phyloP scores from a whole-genome alignment of 2,329 filamentous ascomycete species.

The Aspergillus transmontanensis region DNA sequence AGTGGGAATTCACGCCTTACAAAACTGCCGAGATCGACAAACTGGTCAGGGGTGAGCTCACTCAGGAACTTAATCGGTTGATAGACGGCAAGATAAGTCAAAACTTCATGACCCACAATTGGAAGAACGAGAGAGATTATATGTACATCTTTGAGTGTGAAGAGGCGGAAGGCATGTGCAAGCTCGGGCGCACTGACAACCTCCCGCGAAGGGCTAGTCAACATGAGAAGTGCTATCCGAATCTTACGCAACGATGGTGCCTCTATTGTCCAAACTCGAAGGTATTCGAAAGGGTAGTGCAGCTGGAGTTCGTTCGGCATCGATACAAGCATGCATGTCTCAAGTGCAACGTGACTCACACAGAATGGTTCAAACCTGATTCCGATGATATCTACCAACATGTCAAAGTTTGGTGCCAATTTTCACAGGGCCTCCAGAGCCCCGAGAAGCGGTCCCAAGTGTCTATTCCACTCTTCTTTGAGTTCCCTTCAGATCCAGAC shows the following conservation, averaged over 20 bases:
- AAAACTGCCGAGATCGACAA: neutral
- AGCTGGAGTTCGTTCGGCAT: neutral
- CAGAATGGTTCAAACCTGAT: neutral
- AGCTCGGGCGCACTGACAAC: neutral
- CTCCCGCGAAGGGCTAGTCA: neutral
- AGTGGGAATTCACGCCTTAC: neutral
- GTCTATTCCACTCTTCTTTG: neutral
- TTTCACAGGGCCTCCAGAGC: neutral
- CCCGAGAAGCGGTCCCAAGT: neutral
- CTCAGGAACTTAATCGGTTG: neutral
- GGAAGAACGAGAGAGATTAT: neutral
- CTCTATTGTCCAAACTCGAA: neutral
- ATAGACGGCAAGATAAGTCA: neutral
- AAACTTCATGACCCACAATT: neutral
- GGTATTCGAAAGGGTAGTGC: neutral
- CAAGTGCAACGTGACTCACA: neutral
- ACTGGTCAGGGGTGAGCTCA: neutral
- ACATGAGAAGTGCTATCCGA: neutral
- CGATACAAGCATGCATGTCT: neutral
- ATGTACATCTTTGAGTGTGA: neutral
- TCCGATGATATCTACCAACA: neutral
- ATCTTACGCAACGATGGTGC: neutral
- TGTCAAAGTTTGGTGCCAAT: neutral
- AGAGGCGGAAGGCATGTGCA: neutral
- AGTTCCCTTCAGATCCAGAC: neutral